These are phyloP conservation scores for Thalassiosira ordinaria DNA, from an alignment of 352 stramenopile species.

Conservation along the genomic window DNA sequence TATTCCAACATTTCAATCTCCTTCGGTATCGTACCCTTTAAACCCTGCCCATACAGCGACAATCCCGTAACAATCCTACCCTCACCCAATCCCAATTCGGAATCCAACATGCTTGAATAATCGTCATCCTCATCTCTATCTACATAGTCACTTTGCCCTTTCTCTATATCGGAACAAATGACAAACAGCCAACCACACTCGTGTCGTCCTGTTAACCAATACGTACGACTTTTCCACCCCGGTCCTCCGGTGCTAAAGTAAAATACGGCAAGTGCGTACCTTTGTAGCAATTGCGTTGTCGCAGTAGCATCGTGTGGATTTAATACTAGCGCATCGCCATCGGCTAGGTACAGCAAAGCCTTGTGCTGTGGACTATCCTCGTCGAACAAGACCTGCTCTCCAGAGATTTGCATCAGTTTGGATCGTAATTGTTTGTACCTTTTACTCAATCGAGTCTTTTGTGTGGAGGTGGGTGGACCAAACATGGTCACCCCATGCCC, in stretches of 20 bases:
- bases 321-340: conserved; percentile 27
- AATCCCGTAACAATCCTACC: conserved; percentile 32
- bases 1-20: conserved; percentile 47
- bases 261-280: conserved; percentile 40
- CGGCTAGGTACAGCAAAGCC: conserved; percentile 32
- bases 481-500: not conserved
- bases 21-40: conserved; percentile 55
- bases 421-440: conserved; percentile 23
- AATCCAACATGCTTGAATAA: conserved; percentile 34
- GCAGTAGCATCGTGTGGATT: conserved; percentile 25
- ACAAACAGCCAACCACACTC: conserved; percentile 44
- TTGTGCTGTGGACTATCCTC: conserved; percentile 33
- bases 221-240: conserved; percentile 27
- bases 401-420: conserved; percentile 12
- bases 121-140: conserved; percentile 24
- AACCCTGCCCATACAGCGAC: conserved; percentile 53
- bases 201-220: conserved; percentile 32
- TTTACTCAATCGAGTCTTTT: conserved; percentile 7
- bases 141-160: too few species aligned
- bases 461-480: too few species aligned
- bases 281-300: conserved; percentile 26
- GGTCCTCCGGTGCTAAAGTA: conserved; percentile 30
- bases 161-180: conserved; percentile 25
- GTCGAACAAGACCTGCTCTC: conserved; percentile 7
- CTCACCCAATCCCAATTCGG: conserved; percentile 32